Percentiles rank a stretch among this genome's conserved stretches.
Evolutionary conservation across 345 rosid species (phyloP).

Genomic region (thale cress (Arabidopsis thaliana)): DNA sequence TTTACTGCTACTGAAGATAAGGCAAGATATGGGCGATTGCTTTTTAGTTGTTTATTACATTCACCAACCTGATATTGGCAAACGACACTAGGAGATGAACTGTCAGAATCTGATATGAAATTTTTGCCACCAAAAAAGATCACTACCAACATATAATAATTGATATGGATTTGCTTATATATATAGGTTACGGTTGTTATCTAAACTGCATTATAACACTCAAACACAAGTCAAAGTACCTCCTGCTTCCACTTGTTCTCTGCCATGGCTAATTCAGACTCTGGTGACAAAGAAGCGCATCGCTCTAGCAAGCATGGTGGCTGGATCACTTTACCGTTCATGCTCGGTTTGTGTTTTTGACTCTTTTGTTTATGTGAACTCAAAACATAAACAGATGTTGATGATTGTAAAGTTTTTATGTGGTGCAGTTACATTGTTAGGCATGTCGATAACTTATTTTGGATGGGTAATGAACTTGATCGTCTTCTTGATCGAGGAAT

Average conservation of each 20-base stretch:
- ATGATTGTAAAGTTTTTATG: background rate
- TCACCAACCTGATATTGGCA: background rate
- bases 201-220: background rate
- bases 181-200: background rate
- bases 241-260: conserved; percentile 19
- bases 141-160: background rate
- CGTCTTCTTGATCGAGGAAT: conserved; percentile 49
- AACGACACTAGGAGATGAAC: background rate
- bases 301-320: conserved; percentile 45
- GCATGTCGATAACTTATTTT: conserved; percentile 46
- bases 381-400: background rate
- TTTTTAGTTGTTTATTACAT: background rate
- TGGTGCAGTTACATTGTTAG: conserved; percentile 47
- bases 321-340: conserved; percentile 64
- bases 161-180: background rate
- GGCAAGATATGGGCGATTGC: background rate
- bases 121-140: background rate
- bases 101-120: conserved; percentile 9
- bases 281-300: conserved; percentile 34
- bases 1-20: background rate
- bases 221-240: conserved; percentile 1
- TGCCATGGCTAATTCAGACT: conserved; percentile 32
- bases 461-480: conserved; percentile 57
- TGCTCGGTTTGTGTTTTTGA: conserved; percentile 41
- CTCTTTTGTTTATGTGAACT: background rate